Evolutionary conservation across 345 rosid species (phyloP).

Genomic region (Reutealis trisperma): DNA sequence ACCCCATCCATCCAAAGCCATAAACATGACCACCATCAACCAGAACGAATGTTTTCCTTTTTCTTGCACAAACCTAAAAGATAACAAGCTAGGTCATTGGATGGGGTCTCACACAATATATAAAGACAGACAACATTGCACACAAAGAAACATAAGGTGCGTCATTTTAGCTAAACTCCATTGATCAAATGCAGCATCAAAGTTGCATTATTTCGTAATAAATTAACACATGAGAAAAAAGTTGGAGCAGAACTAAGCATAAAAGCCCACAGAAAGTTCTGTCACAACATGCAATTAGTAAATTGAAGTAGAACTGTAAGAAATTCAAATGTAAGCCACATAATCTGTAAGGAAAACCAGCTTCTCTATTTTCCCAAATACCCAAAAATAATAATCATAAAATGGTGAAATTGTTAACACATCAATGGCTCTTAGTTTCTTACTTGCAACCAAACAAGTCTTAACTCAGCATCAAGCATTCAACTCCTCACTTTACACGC

Average conservation of each 20-base stretch:
- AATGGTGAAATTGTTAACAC: neutral
- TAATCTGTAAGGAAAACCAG: neutral
- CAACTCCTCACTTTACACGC: neutral
- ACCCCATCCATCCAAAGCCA: slow-evolving; percentile 91
- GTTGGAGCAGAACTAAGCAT: neutral
- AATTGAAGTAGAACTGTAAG: neutral
- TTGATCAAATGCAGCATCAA: neutral
- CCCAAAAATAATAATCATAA: neutral
- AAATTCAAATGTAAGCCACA: neutral
- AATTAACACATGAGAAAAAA: neutral
- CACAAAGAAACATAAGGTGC: neutral
- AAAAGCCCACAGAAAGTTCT: neutral
- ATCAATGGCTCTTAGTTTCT: neutral
- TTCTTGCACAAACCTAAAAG: slow-evolving; percentile 89
- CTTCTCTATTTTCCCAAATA: neutral
- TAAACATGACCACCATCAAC: slow-evolving; percentile 69
- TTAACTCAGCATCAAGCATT: neutral
- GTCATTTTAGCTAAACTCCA: neutral
- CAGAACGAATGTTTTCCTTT: slow-evolving; percentile 89
- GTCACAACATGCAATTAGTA: neutral
- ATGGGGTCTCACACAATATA: neutral
- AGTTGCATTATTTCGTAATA: neutral
- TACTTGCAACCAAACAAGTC: neutral
- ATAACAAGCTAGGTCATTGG: neutral
- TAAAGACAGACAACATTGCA: neutral